A percentile compares a stretch with the other conserved stretches of the same genome.
Evolutionary conservation across 768 basidiomycete species (phyloP).

Genomic region (Lactarius sp.): DNA sequence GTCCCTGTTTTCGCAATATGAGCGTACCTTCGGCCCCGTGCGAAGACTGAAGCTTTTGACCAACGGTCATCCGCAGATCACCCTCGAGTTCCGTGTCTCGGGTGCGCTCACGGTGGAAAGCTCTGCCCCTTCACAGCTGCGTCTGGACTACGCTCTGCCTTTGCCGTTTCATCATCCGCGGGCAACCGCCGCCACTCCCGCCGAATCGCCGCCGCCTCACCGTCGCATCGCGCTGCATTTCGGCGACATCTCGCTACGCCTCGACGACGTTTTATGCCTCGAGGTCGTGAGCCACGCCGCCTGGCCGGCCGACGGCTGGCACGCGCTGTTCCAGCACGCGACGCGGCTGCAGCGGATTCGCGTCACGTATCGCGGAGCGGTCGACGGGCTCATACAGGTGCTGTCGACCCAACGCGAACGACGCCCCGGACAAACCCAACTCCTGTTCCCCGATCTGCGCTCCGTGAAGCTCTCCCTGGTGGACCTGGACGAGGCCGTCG

Average conservation of each 20-base stretch:
- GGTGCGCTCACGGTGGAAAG: conserved; percentile 2
- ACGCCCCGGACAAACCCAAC: background rate
- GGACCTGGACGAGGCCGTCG: conserved; percentile 3
- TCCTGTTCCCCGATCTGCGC: background rate
- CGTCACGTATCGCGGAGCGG: conserved; percentile 5
- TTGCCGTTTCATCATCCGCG: background rate
- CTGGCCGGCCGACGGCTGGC: background rate
- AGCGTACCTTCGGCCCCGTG: conserved; percentile 3
- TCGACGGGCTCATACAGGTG: conserved; percentile 8
- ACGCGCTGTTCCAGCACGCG: background rate
- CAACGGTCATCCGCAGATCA: conserved; percentile 3
- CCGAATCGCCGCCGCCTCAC: background rate
- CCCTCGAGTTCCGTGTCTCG: conserved; percentile 4
- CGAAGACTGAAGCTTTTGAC: conserved; percentile 8
- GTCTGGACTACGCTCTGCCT: background rate
- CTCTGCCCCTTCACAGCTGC: conserved; percentile 5
- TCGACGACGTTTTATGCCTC: conserved; percentile 4
- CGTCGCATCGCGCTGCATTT: conserved; percentile 1
- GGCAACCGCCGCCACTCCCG: background rate
- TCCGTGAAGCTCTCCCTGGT: conserved; percentile 5
- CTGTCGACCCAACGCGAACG: background rate
- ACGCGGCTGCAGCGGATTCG: conserved; percentile 8
- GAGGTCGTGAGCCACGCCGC: conserved; percentile 3
- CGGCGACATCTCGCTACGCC: background rate
- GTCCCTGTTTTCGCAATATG: background rate